Base-by-base conservation (phyloP, 805 yeast genomes). In the Schwanniomyces pseudopolymorphus region DNA sequence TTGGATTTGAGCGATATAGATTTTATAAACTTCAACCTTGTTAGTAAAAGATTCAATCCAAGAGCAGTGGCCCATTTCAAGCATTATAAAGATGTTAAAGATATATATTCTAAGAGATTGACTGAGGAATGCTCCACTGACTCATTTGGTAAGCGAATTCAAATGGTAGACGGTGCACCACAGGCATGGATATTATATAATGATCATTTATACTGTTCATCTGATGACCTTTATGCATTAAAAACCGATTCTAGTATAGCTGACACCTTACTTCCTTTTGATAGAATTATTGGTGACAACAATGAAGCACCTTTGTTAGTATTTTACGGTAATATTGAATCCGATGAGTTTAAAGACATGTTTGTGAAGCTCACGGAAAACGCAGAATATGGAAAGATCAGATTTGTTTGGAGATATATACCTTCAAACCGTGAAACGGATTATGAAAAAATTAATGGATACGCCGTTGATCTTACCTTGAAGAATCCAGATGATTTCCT, bases 211-310 rank as follows among this genome's bases (percentile, higher is more conserved):
- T 85, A 84, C 57, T 83, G 90, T 55, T 79, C 84, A 8, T 69
- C 84, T 2, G 87, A 81, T 45, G 96, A 86, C 47, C 77, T 89
- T 0, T 94, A 80, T 62, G 96, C 97, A 2, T 71, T 94, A 46
- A 84, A 85, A 60, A 79, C 89, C 0, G 70, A 70, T 21, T 66
- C 69, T n/a, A 55, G 60, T 5, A 43, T 56, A 1, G 11, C 52
- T 17, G 52, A 47, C 2, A 52, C 51, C 4, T 57, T 63, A 1
- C 39, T 67, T 3, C 71, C 80, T 0, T 77, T 79, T 49, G 97
- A 92, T 57, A 72, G 89, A 46, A 68, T 85, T 0, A 72, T 88
- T 40, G 95, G 95, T 0, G 58, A 65, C 2, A 75, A 78, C 19
- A 40, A 42, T 1, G 48, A 58, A 0, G 64, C 72, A 1, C 92